A percentile compares a stretch with the other conserved stretches of the same genome.
Evolutionary conservation across 148 eudicot species (phyloP).

Genomic region (Nyssa sinensis): DNA sequence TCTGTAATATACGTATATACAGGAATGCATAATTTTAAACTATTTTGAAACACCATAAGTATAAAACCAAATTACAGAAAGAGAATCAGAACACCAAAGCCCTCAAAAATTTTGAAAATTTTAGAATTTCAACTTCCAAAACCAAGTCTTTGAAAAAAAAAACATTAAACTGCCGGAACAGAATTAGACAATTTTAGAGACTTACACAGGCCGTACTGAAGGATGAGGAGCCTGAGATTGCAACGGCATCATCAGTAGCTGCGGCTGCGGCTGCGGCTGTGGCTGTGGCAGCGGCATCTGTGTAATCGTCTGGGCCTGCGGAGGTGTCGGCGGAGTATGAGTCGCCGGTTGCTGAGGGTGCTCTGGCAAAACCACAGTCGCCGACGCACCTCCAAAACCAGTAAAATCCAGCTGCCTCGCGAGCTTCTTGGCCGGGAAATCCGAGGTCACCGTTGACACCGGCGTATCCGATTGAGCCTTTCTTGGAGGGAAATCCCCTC

Average conservation of each 20-base stretch:
- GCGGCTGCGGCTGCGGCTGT: conserved; percentile 19
- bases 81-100: neutral
- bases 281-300: conserved; percentile 19
- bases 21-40: neutral
- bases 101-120: neutral
- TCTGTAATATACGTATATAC: too few relatives aligned
- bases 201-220: conserved; percentile 52
- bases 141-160: neutral
- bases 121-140: neutral
- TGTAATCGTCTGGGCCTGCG: neutral
- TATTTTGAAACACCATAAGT: neutral
- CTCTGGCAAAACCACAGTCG: conserved; percentile 27
- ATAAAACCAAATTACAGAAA: neutral
- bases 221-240: conserved; percentile 39
- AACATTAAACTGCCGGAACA: neutral
- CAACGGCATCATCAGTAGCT: conserved; percentile 26
- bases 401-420: conserved; percentile 78
- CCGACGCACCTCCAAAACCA: conserved; percentile 20
- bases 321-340: conserved; percentile 7
- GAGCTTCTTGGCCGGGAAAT: conserved; percentile 58
- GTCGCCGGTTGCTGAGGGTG: conserved; percentile 25
- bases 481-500: conserved; percentile 44
- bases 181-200: conserved; percentile 4
- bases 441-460: conserved; percentile 20
- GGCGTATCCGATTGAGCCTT: conserved; percentile 26